Base-by-base conservation (phyloP, 2,329 filamentous ascomycete species). In the Cladosporium velox region DNA sequence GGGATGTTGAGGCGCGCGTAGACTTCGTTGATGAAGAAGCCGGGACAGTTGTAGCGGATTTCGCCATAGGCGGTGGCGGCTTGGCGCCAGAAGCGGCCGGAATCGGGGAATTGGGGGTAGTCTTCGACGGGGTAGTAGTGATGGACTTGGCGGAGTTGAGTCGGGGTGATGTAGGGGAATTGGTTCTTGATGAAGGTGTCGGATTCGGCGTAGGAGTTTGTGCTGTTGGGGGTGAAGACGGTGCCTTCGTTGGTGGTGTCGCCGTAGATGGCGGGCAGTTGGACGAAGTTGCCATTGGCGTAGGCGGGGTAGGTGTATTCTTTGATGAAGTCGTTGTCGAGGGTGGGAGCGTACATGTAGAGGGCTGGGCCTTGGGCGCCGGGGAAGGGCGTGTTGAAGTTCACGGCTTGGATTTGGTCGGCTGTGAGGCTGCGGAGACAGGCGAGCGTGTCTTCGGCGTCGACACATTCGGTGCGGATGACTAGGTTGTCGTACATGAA, bases 241-340 rank as follows among this genome's bases (percentile, higher is more conserved):
- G 88, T 89, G 41, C 89, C 89, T 76, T 88, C 89, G 74, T 91
- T 87, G 4, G 86, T 87, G 74, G 85, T 73, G 87, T 78, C 77
- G 64, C 80, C 85, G 69, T 83, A 84, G 66, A 87, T 85, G 12
- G 84, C 82, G 2, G 85, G 85, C 0, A 87, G 79, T 58, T 81
- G 79, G 70, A 84, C 76, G 72, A 84, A 86, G 47, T 79, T 78
- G 3, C 83, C 84, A 41, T 80, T 68, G 6, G 78, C 76, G 72
- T 85, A 85, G 24, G 84, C 78, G 6, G 73, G 72, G 65, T 83
- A 80, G 3, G 84, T 85, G 61, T 83, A 80, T 65, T 85, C 81
- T 18, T 75, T 78, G 44, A 86, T 77, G n/a, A 87, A 77, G 62
- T 83, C 80, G 66, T 75, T 73, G 70, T 87, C 85, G 28, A 87